Evolutionary conservation across 805 yeast genomes (phyloP), one percentile per base, ranked within the genome.

Genomic region (Candida krabiensis): DNA sequence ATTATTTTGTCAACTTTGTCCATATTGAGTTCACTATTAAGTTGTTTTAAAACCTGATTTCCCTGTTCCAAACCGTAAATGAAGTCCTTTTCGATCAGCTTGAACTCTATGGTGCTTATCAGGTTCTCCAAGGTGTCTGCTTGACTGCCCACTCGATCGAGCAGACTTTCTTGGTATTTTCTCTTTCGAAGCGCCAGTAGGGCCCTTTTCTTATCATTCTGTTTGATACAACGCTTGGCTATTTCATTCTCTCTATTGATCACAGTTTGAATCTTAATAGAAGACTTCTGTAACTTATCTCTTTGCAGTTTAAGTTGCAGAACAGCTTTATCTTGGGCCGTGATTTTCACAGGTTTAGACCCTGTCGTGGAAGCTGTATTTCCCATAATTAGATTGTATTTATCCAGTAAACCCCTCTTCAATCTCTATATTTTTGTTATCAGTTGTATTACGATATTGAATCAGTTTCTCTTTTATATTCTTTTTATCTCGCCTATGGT

Each of bases 271-370:
- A 90, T 73, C 43, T 78, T 76, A 31, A 66, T 66, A 52, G 80
- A 85, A 47, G 89, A 86, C 59, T 83, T 86, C 49, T 77, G 77
- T 16, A 93, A 71, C 46, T 82, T 83, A 62, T 93, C 99, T 43
- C 96, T 70, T 51, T 95, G 97, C 26, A 85, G 67, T 58, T 93
- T 93, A 50, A 93, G 70, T 55, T 90, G 93, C 47, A 88, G 71
- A 9, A 93, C 76, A 0, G 97, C 96, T 54, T 71, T 77, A 56
- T 93, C 99, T 50, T 89, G 90, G 25, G 81, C 71, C 5, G 96
- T 87, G 14, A 91, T 79, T 55, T 77, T 80, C 1, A 79, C 76
- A 35, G 75, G 71, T 15, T 77, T 68, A 7, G 49, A 35, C 5
- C 22, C 42, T 28, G 55, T 40, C 16, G 47, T 32, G 13, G 60